phyloP scores from a whole-genome alignment of 306 rosid species.

The Vigna nakashimae region DNA sequence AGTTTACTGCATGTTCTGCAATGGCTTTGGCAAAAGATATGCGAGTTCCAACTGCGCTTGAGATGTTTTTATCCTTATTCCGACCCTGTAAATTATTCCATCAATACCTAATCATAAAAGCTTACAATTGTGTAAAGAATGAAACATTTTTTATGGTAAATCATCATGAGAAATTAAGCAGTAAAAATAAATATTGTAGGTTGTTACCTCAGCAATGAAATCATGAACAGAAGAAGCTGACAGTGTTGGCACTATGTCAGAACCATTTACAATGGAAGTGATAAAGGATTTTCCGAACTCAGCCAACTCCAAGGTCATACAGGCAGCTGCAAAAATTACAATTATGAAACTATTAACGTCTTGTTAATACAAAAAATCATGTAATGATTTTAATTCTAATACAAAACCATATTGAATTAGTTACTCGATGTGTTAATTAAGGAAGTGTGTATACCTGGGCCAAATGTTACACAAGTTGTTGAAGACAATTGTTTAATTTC shows the following conservation, averaged over 20 bases:
- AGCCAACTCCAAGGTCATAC: background rate
- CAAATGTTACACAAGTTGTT: constrained; percentile 80
- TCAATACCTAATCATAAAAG: background rate
- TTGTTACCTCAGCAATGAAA: background rate
- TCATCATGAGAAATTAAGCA: background rate
- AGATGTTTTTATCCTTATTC: background rate
- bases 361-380: too few species aligned
- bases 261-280: background rate
- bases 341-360: background rate
- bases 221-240: background rate
- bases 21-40: background rate
- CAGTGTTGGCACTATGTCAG: background rate
- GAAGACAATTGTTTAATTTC: constrained; percentile 72
- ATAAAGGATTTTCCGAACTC: background rate
- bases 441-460: constrained; percentile 63
- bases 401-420: background rate
- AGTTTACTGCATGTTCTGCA: background rate
- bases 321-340: constrained; percentile 2
- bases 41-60: too few species aligned
- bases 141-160: background rate
- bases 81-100: background rate
- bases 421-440: background rate
- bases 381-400: too few species aligned
- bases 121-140: background rate
- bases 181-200: background rate